Evolutionary conservation across 768 basidiomycete genomes (phyloP).

Genomic region (Phanerodontia chrysosporium): DNA sequence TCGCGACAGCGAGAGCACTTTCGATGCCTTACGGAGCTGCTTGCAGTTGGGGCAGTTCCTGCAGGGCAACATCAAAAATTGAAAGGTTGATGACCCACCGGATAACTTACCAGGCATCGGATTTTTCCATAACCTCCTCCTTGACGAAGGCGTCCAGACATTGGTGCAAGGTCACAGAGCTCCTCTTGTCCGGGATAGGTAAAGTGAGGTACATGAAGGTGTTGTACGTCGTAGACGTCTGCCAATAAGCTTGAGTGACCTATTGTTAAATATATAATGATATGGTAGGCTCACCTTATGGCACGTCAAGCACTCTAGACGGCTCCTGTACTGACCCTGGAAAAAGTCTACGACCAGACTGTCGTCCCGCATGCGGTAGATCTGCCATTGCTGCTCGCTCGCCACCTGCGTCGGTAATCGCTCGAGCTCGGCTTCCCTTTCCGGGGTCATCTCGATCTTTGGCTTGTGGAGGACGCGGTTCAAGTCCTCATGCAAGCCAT

Average conservation of each 20-base stretch:
- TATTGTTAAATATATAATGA: neutral
- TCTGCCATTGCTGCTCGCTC: conserved; percentile 88
- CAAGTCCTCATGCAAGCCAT: conserved; percentile 94
- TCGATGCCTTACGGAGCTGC: conserved; percentile 77
- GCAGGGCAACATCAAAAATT: neutral
- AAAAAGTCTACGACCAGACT: conserved; percentile 95
- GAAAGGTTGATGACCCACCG: neutral
- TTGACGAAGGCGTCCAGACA: conserved; percentile 91
- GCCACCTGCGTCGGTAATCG: conserved; percentile 82
- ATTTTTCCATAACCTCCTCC: conserved; percentile 85
- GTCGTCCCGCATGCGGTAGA: conserved; percentile 87
- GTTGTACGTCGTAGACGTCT: conserved; percentile 98
- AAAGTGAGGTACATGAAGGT: conserved; percentile 93
- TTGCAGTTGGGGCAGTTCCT: conserved; percentile 98
- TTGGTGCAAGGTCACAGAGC: conserved; percentile 61
- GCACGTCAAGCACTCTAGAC: conserved; percentile 87
- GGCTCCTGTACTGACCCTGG: conserved; percentile 94
- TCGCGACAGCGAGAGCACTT: conserved; percentile 85
- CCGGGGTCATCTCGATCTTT: conserved; percentile 57
- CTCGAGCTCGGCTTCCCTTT: conserved; percentile 87
- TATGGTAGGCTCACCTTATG: conserved; percentile 55
- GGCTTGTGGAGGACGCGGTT: conserved; percentile 84
- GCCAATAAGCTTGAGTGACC: conserved; percentile 5
- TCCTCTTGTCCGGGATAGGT: conserved; percentile 71
- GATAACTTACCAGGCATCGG: conserved; percentile 78